These are phyloP conservation scores for Solanum chaucha DNA, from an alignment of 257 asterid genomes.

Conservation along the genomic window DNA sequence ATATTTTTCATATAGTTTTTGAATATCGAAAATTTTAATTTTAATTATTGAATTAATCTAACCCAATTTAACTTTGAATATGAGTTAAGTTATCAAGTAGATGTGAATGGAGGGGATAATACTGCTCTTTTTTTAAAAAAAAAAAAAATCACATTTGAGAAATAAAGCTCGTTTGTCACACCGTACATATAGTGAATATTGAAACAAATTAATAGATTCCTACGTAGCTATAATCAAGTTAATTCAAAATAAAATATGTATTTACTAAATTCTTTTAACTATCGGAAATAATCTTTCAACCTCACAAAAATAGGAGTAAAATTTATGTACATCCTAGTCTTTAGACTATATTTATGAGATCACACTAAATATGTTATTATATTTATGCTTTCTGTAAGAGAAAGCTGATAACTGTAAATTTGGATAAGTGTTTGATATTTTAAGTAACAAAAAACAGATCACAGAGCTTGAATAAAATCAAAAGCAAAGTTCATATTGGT, in stretches of 20 bases:
- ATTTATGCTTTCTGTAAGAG: background rate
- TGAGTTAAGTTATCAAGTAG: no score
- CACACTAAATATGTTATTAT: no score
- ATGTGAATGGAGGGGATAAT: background rate
- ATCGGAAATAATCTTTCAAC: rapidly evolving
- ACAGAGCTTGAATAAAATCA: background rate
- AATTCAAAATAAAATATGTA: no score
- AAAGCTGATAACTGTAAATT: background rate
- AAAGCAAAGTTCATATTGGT: background rate
- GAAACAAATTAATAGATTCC: background rate
- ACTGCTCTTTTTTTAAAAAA: no score
- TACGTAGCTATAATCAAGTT: background rate
- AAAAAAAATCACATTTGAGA: background rate
- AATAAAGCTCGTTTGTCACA: background rate
- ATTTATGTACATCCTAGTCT: background rate
- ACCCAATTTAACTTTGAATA: no score
- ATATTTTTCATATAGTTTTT: no score
- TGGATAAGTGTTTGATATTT: background rate
- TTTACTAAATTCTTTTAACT: no score
- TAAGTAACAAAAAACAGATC: background rate
- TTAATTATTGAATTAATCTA: no score
- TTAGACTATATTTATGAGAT: background rate
- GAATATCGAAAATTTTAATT: no score
- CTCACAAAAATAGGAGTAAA: background rate
- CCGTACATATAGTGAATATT: background rate